phyloP scores from a whole-genome alignment of 2,329 filamentous ascomycete species.

The Zasmidium citrigriseum region DNA sequence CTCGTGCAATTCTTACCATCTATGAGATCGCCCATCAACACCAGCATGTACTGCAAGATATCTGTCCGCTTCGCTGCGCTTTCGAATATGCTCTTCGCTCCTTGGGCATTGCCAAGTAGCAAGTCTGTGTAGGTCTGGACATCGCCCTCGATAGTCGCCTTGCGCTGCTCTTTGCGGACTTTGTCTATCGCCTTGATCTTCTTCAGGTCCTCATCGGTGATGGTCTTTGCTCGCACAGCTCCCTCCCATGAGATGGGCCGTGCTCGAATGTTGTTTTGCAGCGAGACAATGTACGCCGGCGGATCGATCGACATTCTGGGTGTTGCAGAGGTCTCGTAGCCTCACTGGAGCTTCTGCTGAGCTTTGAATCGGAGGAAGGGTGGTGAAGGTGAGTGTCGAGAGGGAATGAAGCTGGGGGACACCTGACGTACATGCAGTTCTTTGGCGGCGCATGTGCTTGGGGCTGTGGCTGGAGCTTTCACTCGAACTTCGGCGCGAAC shows the following conservation, averaged over 20 bases:
- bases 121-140: slow-evolving; percentile 76
- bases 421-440: not conserved
- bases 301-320: slow-evolving; percentile 81
- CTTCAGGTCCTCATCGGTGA: slow-evolving; percentile 90
- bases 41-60: slow-evolving; percentile 92
- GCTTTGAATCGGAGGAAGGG: not conserved
- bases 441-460: not conserved
- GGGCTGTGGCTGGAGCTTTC: not conserved
- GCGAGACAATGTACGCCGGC: slow-evolving; percentile 80
- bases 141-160: slow-evolving; percentile 78
- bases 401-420: not conserved
- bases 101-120: slow-evolving; percentile 67
- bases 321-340: not conserved
- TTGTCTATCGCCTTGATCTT: slow-evolving; percentile 98
- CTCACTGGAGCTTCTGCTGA: not conserved
- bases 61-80: slow-evolving; percentile 81
- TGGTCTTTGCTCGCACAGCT: slow-evolving; percentile 86
- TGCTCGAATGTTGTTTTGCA: slow-evolving; percentile 96
- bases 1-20: slow-evolving; percentile 61
- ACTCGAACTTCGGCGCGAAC: not conserved
- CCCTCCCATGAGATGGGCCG: slow-evolving; percentile 98
- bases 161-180: slow-evolving; percentile 86
- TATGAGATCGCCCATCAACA: slow-evolving; percentile 83
- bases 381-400: not conserved
- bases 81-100: slow-evolving; percentile 77